phyloP scores from a whole-genome alignment of 495 filamentous ascomycete genomes.

The Hyaloscypha finlandica region DNA sequence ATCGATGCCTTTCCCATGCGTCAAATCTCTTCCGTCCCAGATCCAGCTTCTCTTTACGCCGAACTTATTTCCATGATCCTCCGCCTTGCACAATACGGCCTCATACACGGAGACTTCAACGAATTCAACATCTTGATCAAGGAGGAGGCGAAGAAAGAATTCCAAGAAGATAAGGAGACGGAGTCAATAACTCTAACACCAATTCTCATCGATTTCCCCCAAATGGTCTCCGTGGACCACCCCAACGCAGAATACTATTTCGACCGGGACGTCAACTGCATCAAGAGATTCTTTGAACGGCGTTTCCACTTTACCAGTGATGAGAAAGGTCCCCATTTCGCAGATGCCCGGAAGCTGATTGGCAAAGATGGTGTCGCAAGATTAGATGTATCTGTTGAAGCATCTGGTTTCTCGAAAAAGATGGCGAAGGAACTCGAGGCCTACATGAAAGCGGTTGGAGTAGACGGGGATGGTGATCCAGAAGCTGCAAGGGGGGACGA shows the following conservation, averaged over 20 bases:
- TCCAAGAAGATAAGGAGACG: constrained; percentile 11
- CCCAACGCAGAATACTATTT: constrained; percentile 93
- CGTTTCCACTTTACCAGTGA: constrained; percentile 86
- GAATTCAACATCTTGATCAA: constrained; percentile 98
- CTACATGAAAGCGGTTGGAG: constrained; percentile 77
- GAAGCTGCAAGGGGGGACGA: constrained; percentile 42
- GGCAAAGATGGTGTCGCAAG: constrained; percentile 63
- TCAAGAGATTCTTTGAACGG: constrained; percentile 88
- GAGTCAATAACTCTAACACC: constrained; percentile 55
- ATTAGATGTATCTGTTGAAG: constrained; percentile 86
- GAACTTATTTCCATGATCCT: constrained; percentile 88
- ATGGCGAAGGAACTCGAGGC: constrained; percentile 89
- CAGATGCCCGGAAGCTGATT: constrained; percentile 76
- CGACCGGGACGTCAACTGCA: constrained; percentile 88
- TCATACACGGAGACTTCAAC: constrained; percentile 99
- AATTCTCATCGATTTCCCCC: constrained; percentile 94
- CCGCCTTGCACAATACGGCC: constrained; percentile 76
- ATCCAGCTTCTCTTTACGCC: constrained; percentile 79
- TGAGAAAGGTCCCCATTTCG: constrained; percentile 80
- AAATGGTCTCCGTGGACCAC: constrained; percentile 97
- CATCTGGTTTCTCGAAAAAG: constrained; percentile 93
- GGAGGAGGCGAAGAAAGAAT: constrained; percentile 53
- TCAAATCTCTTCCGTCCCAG: constrained; percentile 75
- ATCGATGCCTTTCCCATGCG: constrained; percentile 88
- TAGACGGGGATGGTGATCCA: constrained; percentile 55